Base-by-base conservation (phyloP, 73 alveolate species). In the Blepharisma japonicum region DNA sequence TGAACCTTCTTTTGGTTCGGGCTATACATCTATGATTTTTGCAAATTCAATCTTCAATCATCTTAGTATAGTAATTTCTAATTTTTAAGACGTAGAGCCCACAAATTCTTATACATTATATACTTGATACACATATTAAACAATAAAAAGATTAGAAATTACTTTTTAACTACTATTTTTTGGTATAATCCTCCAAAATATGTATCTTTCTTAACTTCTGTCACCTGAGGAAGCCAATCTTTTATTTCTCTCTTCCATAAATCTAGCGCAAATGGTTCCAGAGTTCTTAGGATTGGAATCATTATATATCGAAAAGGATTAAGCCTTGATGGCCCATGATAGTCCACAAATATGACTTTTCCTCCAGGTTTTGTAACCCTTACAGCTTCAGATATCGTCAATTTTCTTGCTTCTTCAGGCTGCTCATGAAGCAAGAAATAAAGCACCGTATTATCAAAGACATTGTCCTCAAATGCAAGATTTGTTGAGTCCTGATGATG, bases 401-500 rank as follows among this genome's bases (percentile, higher is more conserved):
- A 8, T 25, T 61, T 61, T 5, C 74, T 61, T 9, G 23, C 74
- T 18, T 14, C 38, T 61, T 61, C 74, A 2, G 74, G 74, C 74
- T 14, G 14, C 47, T 61, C 74, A 61, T 61, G 74, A 20, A 61
- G 74, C 47, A 61, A 61, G 47, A 61, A 61, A 25, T 14, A 61
- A 61, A 61, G 47, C 14, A 61, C 23, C 4, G 46, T 39, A 61
- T 14, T 18, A 39, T 61, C 74, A 39, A 61, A 61, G 0, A 9
- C 18, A 25, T 39, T 61, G 46, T 61, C 74, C 11, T n/a, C 47
- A 61, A 61, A 61, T 9, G 39, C 74, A 25, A 61, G 74, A 14
- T 61, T 61, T 39, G 74, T 18, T 9, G 74, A n/a, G 74, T 61
- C 74, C 47, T 61, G 74, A 61, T 61, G 74, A 61, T 61, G 46